Percentiles rank a stretch among this genome's conserved stretches.
Evolutionary conservation across 352 stramenopile species (phyloP).

Genomic region (Pythium biforme): DNA sequence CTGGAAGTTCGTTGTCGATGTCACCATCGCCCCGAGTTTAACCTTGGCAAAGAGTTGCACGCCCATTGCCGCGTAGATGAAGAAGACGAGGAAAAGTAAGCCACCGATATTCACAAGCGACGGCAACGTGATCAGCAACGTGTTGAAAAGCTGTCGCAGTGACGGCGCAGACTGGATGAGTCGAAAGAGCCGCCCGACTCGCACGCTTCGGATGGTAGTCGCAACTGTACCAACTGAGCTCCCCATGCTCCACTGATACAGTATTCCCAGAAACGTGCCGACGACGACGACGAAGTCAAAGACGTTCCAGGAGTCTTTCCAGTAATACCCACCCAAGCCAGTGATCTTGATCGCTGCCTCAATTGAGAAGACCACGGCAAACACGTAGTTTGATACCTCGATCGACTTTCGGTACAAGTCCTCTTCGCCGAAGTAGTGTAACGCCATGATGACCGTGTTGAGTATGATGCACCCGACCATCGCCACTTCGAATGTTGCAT

Average conservation of each 20-base stretch:
- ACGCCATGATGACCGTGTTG: constrained; percentile 86
- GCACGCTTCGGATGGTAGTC: constrained; percentile 77
- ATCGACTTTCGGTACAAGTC: constrained; percentile 57
- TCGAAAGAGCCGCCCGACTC: constrained; percentile 73
- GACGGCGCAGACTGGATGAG: constrained; percentile 72
- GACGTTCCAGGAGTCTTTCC: constrained; percentile 74
- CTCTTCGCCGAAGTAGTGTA: constrained; percentile 84
- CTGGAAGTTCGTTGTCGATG: constrained; percentile 79
- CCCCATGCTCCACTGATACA: constrained; percentile 46
- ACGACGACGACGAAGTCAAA: constrained; percentile 80
- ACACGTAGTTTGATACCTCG: constrained; percentile 75
- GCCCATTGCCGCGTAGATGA: constrained; percentile 89
- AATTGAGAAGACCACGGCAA: constrained; percentile 78
- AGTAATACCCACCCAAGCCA: constrained; percentile 78
- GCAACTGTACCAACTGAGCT: constrained; percentile 50
- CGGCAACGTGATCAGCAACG: constrained; percentile 80
- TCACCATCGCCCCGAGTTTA: constrained; percentile 61
- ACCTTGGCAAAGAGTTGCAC: constrained; percentile 90
- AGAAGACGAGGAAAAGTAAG: constrained; percentile 88
- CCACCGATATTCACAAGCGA: constrained; percentile 83
- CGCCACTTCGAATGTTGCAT: constrained; percentile 64
- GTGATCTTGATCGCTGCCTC: constrained; percentile 86
- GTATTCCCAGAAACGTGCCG: constrained; percentile 45
- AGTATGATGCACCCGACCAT: constrained; percentile 86
- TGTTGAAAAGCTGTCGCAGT: constrained; percentile 86